Conservation (phyloP, 371 early-diverging fungal genomes). For the Phascolomyces articulosus region DNA sequence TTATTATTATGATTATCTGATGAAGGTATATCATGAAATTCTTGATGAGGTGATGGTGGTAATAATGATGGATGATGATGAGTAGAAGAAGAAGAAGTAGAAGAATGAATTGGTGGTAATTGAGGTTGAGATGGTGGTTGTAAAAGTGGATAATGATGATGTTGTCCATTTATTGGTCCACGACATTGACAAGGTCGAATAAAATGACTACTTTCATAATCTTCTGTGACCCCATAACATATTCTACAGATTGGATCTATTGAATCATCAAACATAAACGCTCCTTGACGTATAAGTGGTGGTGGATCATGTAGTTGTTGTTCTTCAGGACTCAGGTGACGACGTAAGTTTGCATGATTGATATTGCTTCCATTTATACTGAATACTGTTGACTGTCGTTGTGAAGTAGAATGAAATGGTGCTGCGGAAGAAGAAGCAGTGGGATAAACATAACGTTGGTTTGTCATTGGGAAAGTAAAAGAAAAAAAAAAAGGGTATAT, state of each 20-base stretch:
- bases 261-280: conserved; percentile 3
- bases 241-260: background rate
- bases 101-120: background rate
- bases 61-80: no score
- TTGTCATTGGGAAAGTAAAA: conserved; percentile 1
- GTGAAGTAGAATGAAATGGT: background rate
- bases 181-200: conserved; percentile 12
- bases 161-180: conserved; percentile 6
- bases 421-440: background rate
- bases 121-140: background rate
- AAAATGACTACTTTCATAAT: background rate
- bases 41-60: no score
- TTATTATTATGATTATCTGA: background rate
- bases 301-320: conserved; percentile 2
- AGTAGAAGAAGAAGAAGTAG: no score
- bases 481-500: conserved; percentile 5
- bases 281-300: conserved; percentile 10
- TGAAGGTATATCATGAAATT: no score
- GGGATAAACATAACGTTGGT: background rate
- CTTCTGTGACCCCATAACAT: conserved; percentile 2
- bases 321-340: conserved; percentile 4
- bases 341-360: conserved; percentile 10
- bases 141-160: background rate
- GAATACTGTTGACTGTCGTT: conserved; percentile 3
- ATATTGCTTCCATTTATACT: conserved; percentile 5